Evolutionary conservation across 305 asterid genomes (phyloP).

Genomic region (Coffea humblotiana): DNA sequence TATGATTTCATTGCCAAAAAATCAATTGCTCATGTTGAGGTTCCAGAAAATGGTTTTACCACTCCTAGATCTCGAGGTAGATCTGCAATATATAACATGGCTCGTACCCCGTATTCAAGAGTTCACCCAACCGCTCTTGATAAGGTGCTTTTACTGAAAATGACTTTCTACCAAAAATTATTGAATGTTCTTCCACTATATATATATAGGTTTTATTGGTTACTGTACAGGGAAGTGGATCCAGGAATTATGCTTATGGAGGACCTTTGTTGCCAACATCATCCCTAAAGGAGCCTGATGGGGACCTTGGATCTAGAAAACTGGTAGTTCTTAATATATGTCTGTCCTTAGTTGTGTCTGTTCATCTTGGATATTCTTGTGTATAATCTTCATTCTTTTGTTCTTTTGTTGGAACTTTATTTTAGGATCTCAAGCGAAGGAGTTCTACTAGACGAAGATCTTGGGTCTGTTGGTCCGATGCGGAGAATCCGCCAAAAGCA

Average conservation of each 20-base stretch:
- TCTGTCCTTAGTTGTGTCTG: slow-evolving; percentile 1
- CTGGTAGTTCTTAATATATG: slow-evolving; percentile 37
- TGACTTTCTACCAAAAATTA: neutral
- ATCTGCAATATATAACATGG: slow-evolving; percentile 52
- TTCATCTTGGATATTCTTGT: slow-evolving; percentile 21
- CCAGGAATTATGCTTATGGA: slow-evolving; percentile 36
- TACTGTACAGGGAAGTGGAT: slow-evolving; percentile 57
- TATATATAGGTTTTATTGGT: slow-evolving; percentile 17
- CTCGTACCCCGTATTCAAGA: slow-evolving; percentile 48
- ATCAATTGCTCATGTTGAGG: slow-evolving; percentile 37
- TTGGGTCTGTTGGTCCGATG: slow-evolving; percentile 73
- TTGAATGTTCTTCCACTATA: neutral
- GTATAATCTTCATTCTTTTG: slow-evolving; percentile 6
- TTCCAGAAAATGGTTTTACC: slow-evolving; percentile 54
- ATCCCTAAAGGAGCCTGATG: slow-evolving; percentile 39
- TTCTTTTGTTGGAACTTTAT: slow-evolving; percentile 12
- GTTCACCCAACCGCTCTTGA: slow-evolving; percentile 28
- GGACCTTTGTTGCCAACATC: slow-evolving; percentile 42
- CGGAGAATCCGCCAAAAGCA: slow-evolving; percentile 79
- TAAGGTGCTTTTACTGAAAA: slow-evolving; percentile 24
- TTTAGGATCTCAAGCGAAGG: slow-evolving; percentile 74
- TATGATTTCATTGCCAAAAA: slow-evolving; percentile 37
- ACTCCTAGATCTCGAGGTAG: slow-evolving; percentile 80
- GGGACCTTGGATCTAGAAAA: slow-evolving; percentile 39
- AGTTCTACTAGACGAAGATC: slow-evolving; percentile 72